Conservation (phyloP, 768 basidiomycete species). For the Suillus discolor region DNA sequence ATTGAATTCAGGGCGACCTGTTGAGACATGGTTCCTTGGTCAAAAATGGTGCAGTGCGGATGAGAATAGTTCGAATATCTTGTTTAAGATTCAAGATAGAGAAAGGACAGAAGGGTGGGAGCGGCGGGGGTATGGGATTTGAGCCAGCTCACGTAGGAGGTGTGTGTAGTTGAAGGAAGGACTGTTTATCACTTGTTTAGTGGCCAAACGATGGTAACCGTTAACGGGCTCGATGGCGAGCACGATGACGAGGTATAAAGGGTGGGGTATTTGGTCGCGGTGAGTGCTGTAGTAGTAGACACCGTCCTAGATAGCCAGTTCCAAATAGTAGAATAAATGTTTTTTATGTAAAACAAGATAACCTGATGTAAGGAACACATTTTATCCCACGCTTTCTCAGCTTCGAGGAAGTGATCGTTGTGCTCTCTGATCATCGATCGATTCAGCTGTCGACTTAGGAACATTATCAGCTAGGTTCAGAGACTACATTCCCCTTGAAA, state of each 20-base stretch:
- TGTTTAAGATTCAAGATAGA: neutral
- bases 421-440: no score
- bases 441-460: no score
- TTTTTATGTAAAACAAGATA: conserved; percentile 12
- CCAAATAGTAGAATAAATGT: conserved; percentile 6
- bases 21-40: conserved; percentile 18
- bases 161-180: conserved; percentile 5
- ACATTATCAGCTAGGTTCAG: no score
- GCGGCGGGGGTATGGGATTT: conserved; percentile 9
- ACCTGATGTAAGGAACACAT: conserved; percentile 2
- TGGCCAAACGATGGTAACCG: neutral
- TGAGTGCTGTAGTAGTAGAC: neutral
- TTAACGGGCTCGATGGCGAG: no score
- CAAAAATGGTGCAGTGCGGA: conserved; percentile 8
- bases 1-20: conserved; percentile 15
- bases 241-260: neutral
- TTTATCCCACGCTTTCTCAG: neutral
- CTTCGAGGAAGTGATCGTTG: no score
- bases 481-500: neutral
- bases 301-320: conserved; percentile 2
- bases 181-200: neutral
- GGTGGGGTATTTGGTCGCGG: conserved; percentile 5
- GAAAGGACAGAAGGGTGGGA: conserved; percentile 9
- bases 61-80: neutral
- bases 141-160: conserved; percentile 11